A percentile compares a stretch with the other conserved stretches of the same genome.
phyloP scores from a whole-genome alignment of 2,329 filamentous ascomycete species.

The Sclerotinia borealis region DNA sequence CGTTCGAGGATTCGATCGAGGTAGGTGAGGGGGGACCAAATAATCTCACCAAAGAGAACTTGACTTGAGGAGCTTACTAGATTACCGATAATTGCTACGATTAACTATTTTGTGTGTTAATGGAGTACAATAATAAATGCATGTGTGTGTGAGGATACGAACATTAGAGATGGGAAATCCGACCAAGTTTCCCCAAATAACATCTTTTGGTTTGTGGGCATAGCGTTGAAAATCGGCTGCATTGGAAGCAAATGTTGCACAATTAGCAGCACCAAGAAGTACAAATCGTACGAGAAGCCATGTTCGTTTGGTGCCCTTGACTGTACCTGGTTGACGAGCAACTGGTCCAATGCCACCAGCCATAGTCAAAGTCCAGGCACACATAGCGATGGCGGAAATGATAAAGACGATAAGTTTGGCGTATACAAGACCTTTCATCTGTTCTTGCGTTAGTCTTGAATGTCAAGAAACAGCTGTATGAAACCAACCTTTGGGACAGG shows the following conservation, averaged over 20 bases:
- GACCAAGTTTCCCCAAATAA: constrained; percentile 37
- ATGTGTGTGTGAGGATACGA: not conserved
- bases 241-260: constrained; percentile 37
- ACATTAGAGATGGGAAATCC: constrained; percentile 37
- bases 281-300: constrained; percentile 37
- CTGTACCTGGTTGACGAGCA: constrained; percentile 27
- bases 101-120: constrained; percentile 14
- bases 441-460: constrained; percentile 17
- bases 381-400: constrained; percentile 36
- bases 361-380: constrained; percentile 34
- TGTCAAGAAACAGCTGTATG: not conserved
- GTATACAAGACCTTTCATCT: constrained; percentile 33
- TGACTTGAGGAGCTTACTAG: constrained; percentile 33
- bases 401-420: constrained; percentile 36
- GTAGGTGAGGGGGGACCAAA: constrained; percentile 35
- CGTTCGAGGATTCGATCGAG: constrained; percentile 34
- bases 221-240: constrained; percentile 42
- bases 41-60: constrained; percentile 32
- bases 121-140: not conserved
- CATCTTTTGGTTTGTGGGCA: constrained; percentile 36
- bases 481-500: constrained; percentile 33
- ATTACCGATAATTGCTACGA: constrained; percentile 37
- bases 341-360: constrained; percentile 33
- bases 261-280: constrained; percentile 34
- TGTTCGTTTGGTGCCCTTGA: constrained; percentile 31